Evolutionary conservation across 2,329 filamentous ascomycete genomes (phyloP).

Genomic region (Huntiella abstrusa): DNA sequence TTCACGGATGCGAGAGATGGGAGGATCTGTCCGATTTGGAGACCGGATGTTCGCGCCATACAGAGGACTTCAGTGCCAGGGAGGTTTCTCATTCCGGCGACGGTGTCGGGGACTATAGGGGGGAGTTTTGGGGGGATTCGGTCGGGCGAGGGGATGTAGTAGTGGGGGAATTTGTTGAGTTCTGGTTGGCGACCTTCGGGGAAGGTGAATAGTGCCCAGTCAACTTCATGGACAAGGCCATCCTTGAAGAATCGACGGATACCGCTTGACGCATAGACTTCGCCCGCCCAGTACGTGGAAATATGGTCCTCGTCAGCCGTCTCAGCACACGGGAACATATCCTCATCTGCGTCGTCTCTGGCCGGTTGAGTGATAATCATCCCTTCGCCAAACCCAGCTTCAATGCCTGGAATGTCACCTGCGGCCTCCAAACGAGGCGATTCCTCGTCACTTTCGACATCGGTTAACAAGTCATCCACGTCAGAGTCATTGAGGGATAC

Average conservation of each 20-base stretch:
- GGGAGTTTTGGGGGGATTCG: not conserved
- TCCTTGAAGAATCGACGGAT: constrained; percentile 57
- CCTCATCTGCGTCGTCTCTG: constrained; percentile 66
- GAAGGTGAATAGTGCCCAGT: constrained; percentile 85
- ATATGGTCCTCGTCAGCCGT: constrained; percentile 66
- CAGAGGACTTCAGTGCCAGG: constrained; percentile 70
- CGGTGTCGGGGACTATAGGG: constrained; percentile 34
- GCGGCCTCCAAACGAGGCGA: constrained; percentile 24
- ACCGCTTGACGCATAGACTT: constrained; percentile 77
- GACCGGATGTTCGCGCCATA: constrained; percentile 68
- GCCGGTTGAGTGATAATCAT: constrained; percentile 82
- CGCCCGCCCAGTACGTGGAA: constrained; percentile 60
- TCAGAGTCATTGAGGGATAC: constrained; percentile 34
- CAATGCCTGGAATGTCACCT: constrained; percentile 64
- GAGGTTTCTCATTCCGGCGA: constrained; percentile 41
- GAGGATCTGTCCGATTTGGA: constrained; percentile 61
- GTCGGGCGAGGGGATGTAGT: constrained; percentile 11
- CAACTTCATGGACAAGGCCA: constrained; percentile 71
- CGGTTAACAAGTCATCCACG: constrained; percentile 13
- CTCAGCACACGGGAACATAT: constrained; percentile 51
- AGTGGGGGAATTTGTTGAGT: constrained; percentile 46
- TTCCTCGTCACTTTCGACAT: constrained; percentile 4
- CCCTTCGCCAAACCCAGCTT: constrained; percentile 53
- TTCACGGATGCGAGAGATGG: constrained; percentile 68
- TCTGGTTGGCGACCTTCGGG: constrained; percentile 49